Conservation (phyloP, 2,329 filamentous ascomycete genomes). For the Fusarium keratoplasticum region DNA sequence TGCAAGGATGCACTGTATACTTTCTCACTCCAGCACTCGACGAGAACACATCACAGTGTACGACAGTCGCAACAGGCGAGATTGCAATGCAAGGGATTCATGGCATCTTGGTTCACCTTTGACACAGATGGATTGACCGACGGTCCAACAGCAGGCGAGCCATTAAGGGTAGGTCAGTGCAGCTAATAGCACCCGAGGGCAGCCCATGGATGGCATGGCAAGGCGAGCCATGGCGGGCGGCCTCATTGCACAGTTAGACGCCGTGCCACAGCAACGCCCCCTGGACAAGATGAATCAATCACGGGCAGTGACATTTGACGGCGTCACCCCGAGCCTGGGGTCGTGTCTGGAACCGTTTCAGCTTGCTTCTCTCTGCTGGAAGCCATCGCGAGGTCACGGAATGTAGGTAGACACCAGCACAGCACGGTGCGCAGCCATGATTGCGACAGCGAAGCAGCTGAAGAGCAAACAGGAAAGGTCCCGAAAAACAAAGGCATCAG, state of each 20-base stretch:
- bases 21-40: neutral
- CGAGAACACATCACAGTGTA: neutral
- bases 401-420: neutral
- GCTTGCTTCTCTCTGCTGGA: conserved; percentile 10
- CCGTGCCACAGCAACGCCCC: conserved; percentile 8
- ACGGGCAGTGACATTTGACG: conserved; percentile 4
- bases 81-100: conserved; percentile 13
- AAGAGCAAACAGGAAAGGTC: neutral
- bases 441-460: neutral
- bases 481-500: conserved; percentile 5
- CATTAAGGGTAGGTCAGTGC: conserved; percentile 1
- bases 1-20: neutral
- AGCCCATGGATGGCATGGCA: neutral
- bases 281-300: conserved; percentile 5
- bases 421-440: neutral
- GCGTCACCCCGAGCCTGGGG: neutral
- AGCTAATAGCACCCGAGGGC: neutral
- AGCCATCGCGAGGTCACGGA: conserved; percentile 7
- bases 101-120: neutral
- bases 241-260: conserved; percentile 3
- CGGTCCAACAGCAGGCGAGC: neutral
- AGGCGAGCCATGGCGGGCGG: neutral
- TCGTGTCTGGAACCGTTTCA: conserved; percentile 22
- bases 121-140: conserved; percentile 1
- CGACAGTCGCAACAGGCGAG: conserved; percentile 9